A percentile compares a stretch with the other conserved stretches of the same genome.
These are phyloP conservation scores for Ascocoryne sarcoides DNA, from an alignment of 2,329 filamentous ascomycete species.

Conservation along the genomic window DNA sequence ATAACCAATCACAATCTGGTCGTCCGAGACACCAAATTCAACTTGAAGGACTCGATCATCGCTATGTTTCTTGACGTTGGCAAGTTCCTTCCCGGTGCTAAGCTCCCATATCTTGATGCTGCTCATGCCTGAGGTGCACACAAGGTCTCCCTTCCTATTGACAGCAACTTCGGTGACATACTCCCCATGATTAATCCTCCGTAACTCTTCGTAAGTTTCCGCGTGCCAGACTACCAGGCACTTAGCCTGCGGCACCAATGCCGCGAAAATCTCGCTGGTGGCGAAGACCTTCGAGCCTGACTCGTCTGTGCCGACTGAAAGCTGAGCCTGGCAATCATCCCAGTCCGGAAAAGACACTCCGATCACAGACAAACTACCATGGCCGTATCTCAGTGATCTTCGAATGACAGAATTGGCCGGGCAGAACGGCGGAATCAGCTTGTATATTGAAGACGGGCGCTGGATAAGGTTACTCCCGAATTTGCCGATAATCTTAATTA, in stretches of 20 bases:
- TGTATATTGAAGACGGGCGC: conserved; percentile 28
- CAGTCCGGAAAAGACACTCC: too few relatives aligned
- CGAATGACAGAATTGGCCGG: too few relatives aligned
- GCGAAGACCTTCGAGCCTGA: too few relatives aligned
- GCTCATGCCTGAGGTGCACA: conserved; percentile 27
- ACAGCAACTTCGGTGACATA: conserved; percentile 27
- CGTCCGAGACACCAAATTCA: neutral
- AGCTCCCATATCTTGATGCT: conserved; percentile 28
- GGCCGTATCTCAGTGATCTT: too few relatives aligned
- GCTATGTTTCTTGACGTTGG: neutral
- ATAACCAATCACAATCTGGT: neutral
- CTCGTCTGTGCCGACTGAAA: too few relatives aligned
- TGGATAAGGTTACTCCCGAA: conserved; percentile 25
- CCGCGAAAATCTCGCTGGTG: too few relatives aligned
- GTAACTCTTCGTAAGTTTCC: conserved; percentile 23
- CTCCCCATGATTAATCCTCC: conserved; percentile 25
- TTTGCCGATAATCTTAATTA: conserved; percentile 26
- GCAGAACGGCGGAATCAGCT: conserved; percentile 29
- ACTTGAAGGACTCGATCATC: neutral
- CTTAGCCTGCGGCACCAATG: too few relatives aligned
- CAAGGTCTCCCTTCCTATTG: conserved; percentile 22
- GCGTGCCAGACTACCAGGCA: too few relatives aligned
- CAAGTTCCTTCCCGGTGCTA: conserved; percentile 1
- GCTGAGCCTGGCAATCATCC: too few relatives aligned
- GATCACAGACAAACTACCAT: too few relatives aligned